Evolutionary conservation across 208 protist genomes (phyloP).

Genomic region (Acanthamoeba healyi): DNA sequence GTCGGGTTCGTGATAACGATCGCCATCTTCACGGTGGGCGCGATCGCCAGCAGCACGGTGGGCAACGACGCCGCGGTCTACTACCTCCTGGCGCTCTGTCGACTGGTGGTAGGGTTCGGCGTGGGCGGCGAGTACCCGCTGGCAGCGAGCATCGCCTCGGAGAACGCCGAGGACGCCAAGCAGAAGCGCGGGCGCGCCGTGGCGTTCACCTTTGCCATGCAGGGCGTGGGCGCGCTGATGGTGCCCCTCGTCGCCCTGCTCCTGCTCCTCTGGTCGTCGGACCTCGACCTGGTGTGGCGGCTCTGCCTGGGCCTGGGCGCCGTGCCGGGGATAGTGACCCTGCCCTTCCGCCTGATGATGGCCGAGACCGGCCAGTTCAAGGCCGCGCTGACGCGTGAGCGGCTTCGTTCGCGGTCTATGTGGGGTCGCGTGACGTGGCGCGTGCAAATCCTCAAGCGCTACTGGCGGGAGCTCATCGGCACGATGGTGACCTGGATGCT

Average conservation of each 20-base stretch:
- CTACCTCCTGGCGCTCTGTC: conserved; percentile 20
- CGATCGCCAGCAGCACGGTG: conserved; percentile 34
- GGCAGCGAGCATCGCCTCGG: conserved; percentile 74
- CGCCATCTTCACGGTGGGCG: conserved; percentile 46
- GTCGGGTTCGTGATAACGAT: conserved; percentile 40
- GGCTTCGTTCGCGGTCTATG: background rate
- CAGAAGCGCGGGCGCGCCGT: conserved; percentile 66
- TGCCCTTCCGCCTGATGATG: conserved; percentile 75
- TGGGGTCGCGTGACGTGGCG: background rate
- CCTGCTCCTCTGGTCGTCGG: background rate
- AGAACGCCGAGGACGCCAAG: conserved; percentile 53
- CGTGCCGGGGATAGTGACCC: conserved; percentile 50
- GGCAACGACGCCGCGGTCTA: background rate
- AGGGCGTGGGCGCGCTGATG: conserved; percentile 71
- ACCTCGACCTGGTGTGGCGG: conserved; percentile 78
- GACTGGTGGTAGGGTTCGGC: conserved; percentile 77
- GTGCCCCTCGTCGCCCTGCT: conserved; percentile 45
- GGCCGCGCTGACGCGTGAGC: background rate
- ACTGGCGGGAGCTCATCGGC: conserved; percentile 75
- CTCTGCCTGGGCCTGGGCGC: conserved; percentile 70
- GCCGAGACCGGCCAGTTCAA: conserved; percentile 73
- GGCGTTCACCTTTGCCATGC: conserved; percentile 77
- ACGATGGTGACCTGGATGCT: conserved; percentile 84
- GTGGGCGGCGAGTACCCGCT: conserved; percentile 84
- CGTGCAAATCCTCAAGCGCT: background rate